Conservation (phyloP, 192 early-diverging fungal genomes). For the Coemansia sp. region DNA sequence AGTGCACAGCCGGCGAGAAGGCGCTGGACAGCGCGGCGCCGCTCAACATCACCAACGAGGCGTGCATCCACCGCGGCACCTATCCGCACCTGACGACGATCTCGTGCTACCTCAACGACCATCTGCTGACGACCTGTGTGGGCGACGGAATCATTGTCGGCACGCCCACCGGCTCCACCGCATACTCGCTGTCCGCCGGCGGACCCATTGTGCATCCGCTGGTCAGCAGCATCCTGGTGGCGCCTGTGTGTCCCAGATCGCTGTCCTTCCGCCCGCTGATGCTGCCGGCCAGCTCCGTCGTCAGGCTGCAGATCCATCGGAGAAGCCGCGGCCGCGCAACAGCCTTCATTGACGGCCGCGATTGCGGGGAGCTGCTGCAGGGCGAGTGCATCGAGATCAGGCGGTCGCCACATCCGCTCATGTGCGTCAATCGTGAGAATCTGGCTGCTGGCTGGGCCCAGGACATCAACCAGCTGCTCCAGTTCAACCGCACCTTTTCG, state of each 20-base stretch:
- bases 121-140: slow-evolving; percentile 82
- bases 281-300: slow-evolving; percentile 66
- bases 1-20: slow-evolving; percentile 59
- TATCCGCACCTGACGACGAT: slow-evolving; percentile 80
- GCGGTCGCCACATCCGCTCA: slow-evolving; percentile 72
- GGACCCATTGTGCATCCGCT: slow-evolving; percentile 82
- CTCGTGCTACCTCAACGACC: slow-evolving; percentile 77
- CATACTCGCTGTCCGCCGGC: slow-evolving; percentile 84
- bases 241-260: slow-evolving; percentile 82
- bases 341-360: slow-evolving; percentile 76
- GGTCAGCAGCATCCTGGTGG: slow-evolving; percentile 70
- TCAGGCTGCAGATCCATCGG: slow-evolving; percentile 61
- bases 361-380: slow-evolving; percentile 66
- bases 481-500: slow-evolving; percentile 76
- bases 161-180: slow-evolving; percentile 91
- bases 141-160: slow-evolving; percentile 67
- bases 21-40: slow-evolving; percentile 40
- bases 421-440: slow-evolving; percentile 70
- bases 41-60: slow-evolving; percentile 82
- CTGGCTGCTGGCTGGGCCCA: slow-evolving; percentile 73
- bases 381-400: slow-evolving; percentile 59
- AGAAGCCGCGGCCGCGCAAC: slow-evolving; percentile 65
- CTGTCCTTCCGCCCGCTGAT: slow-evolving; percentile 82
- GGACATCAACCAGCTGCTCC: slow-evolving; percentile 82
- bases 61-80: slow-evolving; percentile 82